phyloP scores from a whole-genome alignment of 1,284 basidiomycete genomes.

The Prillingera fragicola region DNA sequence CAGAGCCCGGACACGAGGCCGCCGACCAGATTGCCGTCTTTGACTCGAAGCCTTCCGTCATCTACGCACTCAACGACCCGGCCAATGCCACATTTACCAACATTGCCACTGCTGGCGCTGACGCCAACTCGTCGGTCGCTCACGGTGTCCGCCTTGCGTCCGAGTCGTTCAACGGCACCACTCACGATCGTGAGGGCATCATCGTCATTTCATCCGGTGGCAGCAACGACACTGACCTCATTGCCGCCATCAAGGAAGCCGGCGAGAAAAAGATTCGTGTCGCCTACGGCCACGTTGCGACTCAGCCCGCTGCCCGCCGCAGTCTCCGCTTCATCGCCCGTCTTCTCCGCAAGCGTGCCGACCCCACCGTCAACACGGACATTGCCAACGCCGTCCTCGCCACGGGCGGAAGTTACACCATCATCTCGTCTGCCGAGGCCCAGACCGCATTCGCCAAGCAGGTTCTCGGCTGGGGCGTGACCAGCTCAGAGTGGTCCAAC shows the following conservation, averaged over 20 bases:
- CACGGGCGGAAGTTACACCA: slow-evolving; percentile 1
- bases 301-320: neutral
- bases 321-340: neutral
- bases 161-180: slow-evolving; percentile 2
- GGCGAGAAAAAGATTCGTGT: slow-evolving; percentile 1
- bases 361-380: neutral
- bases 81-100: neutral
- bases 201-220: neutral
- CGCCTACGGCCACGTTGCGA: neutral
- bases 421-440: neutral
- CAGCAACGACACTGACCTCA: neutral
- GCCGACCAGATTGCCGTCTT: neutral
- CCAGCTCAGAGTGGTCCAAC: neutral
- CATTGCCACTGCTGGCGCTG: too few relatives aligned
- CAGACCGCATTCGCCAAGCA: slow-evolving; percentile 1
- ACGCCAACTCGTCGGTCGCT: too few relatives aligned
- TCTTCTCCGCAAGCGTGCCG: neutral
- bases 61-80: neutral
- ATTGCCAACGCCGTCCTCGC: neutral
- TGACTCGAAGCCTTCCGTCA: neutral
- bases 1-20: neutral
- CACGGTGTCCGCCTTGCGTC: neutral
- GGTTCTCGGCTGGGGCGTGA: neutral
- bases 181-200: neutral
- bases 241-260: neutral